Percentiles rank a stretch among this genome's conserved stretches.
These are phyloP conservation scores for Aspergillus ellipticus DNA, from an alignment of 495 filamentous ascomycete genomes.

Conservation along the genomic window DNA sequence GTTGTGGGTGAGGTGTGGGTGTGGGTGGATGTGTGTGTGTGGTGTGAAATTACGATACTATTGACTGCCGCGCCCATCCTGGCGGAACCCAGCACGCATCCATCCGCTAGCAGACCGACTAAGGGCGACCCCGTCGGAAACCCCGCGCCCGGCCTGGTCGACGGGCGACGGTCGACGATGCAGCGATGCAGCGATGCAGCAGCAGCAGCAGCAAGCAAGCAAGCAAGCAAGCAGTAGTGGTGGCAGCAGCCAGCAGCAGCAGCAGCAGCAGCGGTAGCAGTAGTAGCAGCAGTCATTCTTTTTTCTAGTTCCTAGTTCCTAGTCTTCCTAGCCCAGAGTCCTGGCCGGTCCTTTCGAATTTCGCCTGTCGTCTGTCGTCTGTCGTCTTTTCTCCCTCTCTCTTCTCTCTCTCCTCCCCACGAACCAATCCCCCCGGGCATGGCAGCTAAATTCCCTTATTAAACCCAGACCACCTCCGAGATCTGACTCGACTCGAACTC, in stretches of 20 bases:
- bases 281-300: too few species aligned
- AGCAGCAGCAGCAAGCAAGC: too few species aligned
- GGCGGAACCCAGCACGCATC: constrained; percentile 4
- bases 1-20: not conserved
- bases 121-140: not conserved
- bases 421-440: not conserved
- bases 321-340: too few species aligned
- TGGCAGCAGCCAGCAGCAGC: too few species aligned
- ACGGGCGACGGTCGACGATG: not conserved
- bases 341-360: too few species aligned
- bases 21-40: not conserved
- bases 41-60: not conserved
- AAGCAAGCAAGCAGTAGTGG: too few species aligned
- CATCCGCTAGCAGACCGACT: not conserved
- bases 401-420: constrained; percentile 4
- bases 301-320: too few species aligned
- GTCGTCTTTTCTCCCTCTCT: not conserved
- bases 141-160: not conserved
- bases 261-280: too few species aligned
- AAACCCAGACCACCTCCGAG: constrained; percentile 10
- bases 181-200: not conserved
- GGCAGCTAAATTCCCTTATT: constrained; percentile 9
- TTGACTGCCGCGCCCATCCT: not conserved
- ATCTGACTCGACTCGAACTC: too few species aligned
- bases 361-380: too few species aligned